A percentile compares a stretch with the other conserved stretches of the same genome.
Conservation (phyloP, 1,139 yeast species). For the Taphrina pruni region DNA sequence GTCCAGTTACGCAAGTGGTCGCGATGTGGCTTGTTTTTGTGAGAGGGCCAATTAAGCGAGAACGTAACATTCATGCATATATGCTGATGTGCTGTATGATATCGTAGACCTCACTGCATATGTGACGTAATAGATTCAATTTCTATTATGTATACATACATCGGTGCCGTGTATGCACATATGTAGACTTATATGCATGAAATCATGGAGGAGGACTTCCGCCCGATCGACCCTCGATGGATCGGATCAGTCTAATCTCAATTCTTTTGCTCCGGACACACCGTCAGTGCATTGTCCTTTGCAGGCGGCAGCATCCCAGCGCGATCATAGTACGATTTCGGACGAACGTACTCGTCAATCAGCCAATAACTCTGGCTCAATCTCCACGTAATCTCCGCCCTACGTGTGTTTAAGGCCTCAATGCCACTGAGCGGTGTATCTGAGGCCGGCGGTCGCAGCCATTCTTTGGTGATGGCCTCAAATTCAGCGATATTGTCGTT, state of each 20-base stretch:
- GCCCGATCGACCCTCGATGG: too few species aligned
- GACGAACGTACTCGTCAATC: conserved; percentile 35
- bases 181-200: not conserved
- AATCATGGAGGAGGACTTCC: not conserved
- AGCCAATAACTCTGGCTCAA: conserved; percentile 33
- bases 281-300: conserved; percentile 23
- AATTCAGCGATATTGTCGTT: conserved; percentile 19
- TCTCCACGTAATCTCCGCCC: conserved; percentile 21
- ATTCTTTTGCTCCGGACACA: conserved; percentile 4
- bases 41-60: too few species aligned
- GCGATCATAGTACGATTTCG: conserved; percentile 30
- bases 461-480: conserved; percentile 28
- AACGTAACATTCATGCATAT: not conserved
- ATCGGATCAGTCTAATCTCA: not conserved
- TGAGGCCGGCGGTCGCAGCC: conserved; percentile 21
- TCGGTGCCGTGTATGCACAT: too few species aligned
- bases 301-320: conserved; percentile 28
- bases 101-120: not conserved
- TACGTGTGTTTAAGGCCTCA: conserved; percentile 2
- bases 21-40: too few species aligned
- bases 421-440: conserved; percentile 15
- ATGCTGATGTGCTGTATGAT: not conserved
- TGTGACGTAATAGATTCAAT: too few species aligned
- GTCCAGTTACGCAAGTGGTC: too few species aligned
- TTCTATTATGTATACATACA: too few species aligned